Conservation (phyloP, 345 rosid species). For the Arabidopsis thaliana region DNA sequence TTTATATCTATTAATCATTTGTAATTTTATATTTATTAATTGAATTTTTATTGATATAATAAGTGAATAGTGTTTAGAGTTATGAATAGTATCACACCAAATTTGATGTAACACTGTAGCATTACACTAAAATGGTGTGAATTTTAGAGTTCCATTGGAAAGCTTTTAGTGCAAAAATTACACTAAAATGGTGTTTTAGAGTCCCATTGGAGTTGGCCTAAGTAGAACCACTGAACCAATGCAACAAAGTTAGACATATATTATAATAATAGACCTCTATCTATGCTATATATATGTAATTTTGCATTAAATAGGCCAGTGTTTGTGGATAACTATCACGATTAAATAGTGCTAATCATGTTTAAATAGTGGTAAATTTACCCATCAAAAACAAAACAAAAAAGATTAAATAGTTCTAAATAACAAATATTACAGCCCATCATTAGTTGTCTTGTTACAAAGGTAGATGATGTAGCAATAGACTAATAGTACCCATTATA, state of each 20-base stretch:
- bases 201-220: neutral
- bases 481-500: neutral
- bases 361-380: constrained; percentile 1
- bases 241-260: neutral
- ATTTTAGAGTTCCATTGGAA: too few species aligned
- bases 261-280: constrained; percentile 8
- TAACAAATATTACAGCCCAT: constrained; percentile 36
- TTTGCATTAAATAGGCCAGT: neutral
- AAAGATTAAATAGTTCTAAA: neutral
- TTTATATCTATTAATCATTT: too few species aligned
- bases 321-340: constrained; percentile 4
- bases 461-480: constrained; percentile 18
- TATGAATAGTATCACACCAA: too few species aligned
- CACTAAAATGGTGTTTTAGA: too few species aligned
- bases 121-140: too few species aligned
- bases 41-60: too few species aligned
- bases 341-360: constrained; percentile 9
- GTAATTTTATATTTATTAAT: too few species aligned
- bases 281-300: neutral
- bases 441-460: constrained; percentile 30
- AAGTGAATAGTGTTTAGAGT: too few species aligned
- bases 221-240: constrained; percentile 24
- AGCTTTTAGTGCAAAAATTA: too few species aligned
- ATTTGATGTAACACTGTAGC: too few species aligned
- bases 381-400: neutral